Evolutionary conservation across 2,329 filamentous ascomycete species (phyloP).

Genomic region (Nannizzia gypsea): DNA sequence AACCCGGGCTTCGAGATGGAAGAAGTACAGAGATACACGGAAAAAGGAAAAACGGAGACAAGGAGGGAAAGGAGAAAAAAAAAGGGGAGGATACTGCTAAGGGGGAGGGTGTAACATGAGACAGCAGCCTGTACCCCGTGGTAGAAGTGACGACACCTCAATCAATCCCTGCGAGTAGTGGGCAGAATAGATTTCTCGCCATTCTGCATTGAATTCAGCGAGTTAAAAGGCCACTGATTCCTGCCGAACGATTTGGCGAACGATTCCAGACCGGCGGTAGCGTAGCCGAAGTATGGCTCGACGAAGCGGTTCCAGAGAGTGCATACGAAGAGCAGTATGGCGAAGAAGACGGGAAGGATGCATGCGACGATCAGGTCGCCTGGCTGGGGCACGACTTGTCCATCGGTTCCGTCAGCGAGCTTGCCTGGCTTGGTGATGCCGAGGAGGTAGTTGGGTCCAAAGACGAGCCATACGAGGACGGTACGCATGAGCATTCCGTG

Average conservation of each 20-base stretch:
- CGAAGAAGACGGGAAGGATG: slow-evolving; percentile 37
- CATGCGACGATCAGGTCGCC: slow-evolving; percentile 28
- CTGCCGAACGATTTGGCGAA: slow-evolving; percentile 15
- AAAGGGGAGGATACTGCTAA: not conserved
- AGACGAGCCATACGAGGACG: slow-evolving; percentile 50
- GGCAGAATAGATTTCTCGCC: slow-evolving; percentile 1
- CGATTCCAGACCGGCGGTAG: slow-evolving; percentile 19
- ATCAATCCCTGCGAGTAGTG: not conserved
- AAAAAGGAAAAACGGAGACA: not conserved
- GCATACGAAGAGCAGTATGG: slow-evolving; percentile 37
- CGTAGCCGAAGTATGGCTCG: slow-evolving; percentile 39
- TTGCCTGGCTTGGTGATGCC: not conserved
- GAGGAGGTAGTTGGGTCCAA: slow-evolving; percentile 28
- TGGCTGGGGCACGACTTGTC: slow-evolving; percentile 26
- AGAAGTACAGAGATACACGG: not conserved
- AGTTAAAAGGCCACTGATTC: not conserved
- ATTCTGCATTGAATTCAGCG: not conserved
- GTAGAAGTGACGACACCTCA: not conserved
- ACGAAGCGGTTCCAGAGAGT: slow-evolving; percentile 44
- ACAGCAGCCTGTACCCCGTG: too few relatives aligned
- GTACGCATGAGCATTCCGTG: slow-evolving; percentile 51
- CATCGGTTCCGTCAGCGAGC: not conserved
- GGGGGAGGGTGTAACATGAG: too few relatives aligned
- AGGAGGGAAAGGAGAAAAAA: not conserved
- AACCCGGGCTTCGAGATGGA: not conserved